phyloP scores from a whole-genome alignment of 495 filamentous ascomycete species.

The Clavariopsis aquatica region DNA sequence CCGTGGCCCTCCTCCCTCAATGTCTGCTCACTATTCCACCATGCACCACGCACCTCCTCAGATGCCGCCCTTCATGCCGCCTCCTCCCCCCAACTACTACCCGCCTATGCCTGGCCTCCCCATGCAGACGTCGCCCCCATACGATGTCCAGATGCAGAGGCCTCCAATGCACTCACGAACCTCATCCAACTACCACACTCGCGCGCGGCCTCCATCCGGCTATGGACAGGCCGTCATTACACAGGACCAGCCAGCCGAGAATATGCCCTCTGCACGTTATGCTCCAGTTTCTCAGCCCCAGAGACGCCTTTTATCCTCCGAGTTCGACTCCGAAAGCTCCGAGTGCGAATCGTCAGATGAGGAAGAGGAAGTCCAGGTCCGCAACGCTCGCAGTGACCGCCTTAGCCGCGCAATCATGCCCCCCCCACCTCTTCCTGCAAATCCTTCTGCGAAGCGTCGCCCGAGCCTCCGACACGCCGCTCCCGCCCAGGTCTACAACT shows the following conservation, averaged over 20 bases:
- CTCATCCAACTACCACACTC: conserved; percentile 28
- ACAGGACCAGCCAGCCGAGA: conserved; percentile 4
- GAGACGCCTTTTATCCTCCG: not conserved
- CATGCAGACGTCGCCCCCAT: conserved; percentile 11
- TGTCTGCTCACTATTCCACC: conserved; percentile 24
- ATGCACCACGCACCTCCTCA: conserved; percentile 23
- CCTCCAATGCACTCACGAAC: conserved; percentile 4
- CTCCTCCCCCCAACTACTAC: conserved; percentile 20
- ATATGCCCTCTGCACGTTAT: conserved; percentile 17
- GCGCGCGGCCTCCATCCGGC: conserved; percentile 18
- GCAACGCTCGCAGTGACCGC: not conserved
- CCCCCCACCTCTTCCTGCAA: conserved; percentile 7
- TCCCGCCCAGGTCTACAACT: conserved; percentile 17
- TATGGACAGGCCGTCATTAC: conserved; percentile 25
- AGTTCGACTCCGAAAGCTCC: conserved; percentile 26
- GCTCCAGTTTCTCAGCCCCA: conserved; percentile 9
- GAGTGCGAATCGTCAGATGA: conserved; percentile 28
- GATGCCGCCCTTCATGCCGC: conserved; percentile 23
- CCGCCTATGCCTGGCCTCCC: not conserved
- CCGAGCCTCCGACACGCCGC: conserved; percentile 28
- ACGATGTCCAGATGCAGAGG: conserved; percentile 5
- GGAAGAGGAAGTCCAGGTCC: conserved; percentile 4
- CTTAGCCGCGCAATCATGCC: conserved; percentile 26
- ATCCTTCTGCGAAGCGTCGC: conserved; percentile 8
- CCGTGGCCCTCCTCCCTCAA: conserved; percentile 29